Evolutionary conservation across 2,329 filamentous ascomycete genomes (phyloP), one percentile per base, ranked within the genome.

Genomic region (Arthroderma uncinatum): DNA sequence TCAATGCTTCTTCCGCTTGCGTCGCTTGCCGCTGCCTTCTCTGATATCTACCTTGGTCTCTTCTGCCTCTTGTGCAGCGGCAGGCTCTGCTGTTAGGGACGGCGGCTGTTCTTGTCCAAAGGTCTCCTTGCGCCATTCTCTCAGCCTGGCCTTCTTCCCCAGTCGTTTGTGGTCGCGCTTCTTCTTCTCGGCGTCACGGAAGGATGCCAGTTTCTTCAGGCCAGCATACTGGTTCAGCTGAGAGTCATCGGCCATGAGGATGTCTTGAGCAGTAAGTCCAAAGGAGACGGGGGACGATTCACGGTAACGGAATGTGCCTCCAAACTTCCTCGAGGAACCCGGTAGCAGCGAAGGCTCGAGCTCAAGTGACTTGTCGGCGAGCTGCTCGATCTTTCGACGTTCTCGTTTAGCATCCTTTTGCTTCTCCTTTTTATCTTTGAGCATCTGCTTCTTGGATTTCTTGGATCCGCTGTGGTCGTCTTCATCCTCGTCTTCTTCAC

Each of bases 131-230:
- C 83, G 82, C 93, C 93, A 98, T 74, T 96, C 82, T 67, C 90
- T 79, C 60, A 98, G 77, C 19, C 92, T 80, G 6, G 88, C 89
- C 76, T 97, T 97, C 81, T 97, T 98, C 62, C 89, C 87, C 30
- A 97, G 79, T 65, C 82, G 81, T 78, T 95, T 95, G 75, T 84
- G 83, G 68, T 98, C 93, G 66, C 85, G 87, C 63, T 81, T 79
- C 79, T 97, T 97, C 80, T 94, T 93, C 65, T 91, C 87, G 2
- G 79, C 77, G 68, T 96, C 91, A 57, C 93, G 82, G 77, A 93
- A 98, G 4, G 87, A 79, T 3, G 92, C 91, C 59, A 96, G 81
- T 75, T 96, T 97, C 80, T 98, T 98, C 66, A 98, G 76, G 5
- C 93, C 92, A 4, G 86, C 92, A 67, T 86, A 98, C 62, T 91